Evolutionary conservation across 805 yeast species (phyloP).

Genomic region (Suhomyces pyralidae): DNA sequence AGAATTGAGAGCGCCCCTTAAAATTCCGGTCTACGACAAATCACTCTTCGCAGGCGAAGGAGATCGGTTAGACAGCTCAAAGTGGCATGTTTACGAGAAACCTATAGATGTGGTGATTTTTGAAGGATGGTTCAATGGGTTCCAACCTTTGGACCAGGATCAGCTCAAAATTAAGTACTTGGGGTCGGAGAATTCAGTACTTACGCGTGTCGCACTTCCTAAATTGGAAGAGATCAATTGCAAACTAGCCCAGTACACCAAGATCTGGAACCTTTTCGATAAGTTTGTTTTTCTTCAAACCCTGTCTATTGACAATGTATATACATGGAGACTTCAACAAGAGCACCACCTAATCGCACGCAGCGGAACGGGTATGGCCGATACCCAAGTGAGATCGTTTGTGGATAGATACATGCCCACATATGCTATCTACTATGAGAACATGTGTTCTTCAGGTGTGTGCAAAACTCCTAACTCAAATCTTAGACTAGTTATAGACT

Average conservation of each 20-base stretch:
- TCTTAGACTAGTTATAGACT: slow-evolving; percentile 15
- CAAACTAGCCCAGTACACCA: slow-evolving; percentile 47
- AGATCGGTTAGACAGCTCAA: slow-evolving; percentile 50
- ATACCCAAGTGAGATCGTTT: slow-evolving; percentile 61
- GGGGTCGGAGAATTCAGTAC: slow-evolving; percentile 14
- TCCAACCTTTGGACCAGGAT: slow-evolving; percentile 29
- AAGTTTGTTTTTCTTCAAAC: slow-evolving; percentile 63
- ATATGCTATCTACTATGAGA: slow-evolving; percentile 64
- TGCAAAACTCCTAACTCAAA: slow-evolving; percentile 8
- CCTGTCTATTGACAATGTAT: slow-evolving; percentile 56
- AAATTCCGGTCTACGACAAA: slow-evolving; percentile 76
- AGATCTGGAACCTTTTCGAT: slow-evolving; percentile 58
- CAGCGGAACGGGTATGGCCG: slow-evolving; percentile 77
- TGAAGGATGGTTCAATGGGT: slow-evolving; percentile 97
- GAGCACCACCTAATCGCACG: slow-evolving; percentile 57
- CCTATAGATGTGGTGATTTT: slow-evolving; percentile 66
- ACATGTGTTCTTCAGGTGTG: slow-evolving; percentile 29
- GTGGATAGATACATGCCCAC: slow-evolving; percentile 85
- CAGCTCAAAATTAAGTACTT: slow-evolving; percentile 20
- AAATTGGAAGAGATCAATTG: slow-evolving; percentile 48
- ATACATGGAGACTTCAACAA: slow-evolving; percentile 75
- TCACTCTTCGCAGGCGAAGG: slow-evolving; percentile 71
- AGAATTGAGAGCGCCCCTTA: slow-evolving; percentile 21
- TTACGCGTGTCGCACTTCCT: slow-evolving; percentile 21
- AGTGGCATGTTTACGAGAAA: slow-evolving; percentile 34